Evolutionary conservation across 1,139 yeast genomes (phyloP), one percentile per base, ranked within the genome.

Genomic region (Candida labiduridarum): DNA sequence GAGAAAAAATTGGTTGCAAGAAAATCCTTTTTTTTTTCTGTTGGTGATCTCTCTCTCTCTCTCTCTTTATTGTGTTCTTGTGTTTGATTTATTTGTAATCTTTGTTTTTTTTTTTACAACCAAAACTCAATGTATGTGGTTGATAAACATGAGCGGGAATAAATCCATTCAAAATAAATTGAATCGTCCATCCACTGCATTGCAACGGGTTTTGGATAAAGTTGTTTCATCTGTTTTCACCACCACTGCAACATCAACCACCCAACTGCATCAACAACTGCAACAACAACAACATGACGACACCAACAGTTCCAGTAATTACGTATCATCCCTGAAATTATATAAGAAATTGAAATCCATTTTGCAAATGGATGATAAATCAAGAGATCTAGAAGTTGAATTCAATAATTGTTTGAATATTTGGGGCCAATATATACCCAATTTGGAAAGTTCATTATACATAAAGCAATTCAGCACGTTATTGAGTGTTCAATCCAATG

Each of bases 381-480:
- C 54, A 9, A 52, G 52, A 29, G 47, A 51, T 16, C n/a, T 52
- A 12, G 54, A 58, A 39, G 16, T 25, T n/a, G 57, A 57, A 7
- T 49, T 59, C 31, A 47, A 60, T 63, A 34, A 59, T 68, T 54
- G 63, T 59, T 29, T 68, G 67, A 43, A 69, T 69, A 61, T 60
- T 2, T 82, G 86, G 86, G 65, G 72, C 16, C 61, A 64, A 19
- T 56, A 66, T 2, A 58, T 80, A 38, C 76, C 76, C n/a, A 68
- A 68, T 48, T 67, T 66, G 4, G 78, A 76, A 1, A 69, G 74
- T 54, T 69, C 70, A 47, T 57, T 57, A 18, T 61, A 79, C 61
- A 61, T 81, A 39, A 68, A 66, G 43, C 78, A 76, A 45, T 77
- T 75, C 50, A 66, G 71, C 36, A 62, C 64, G 35, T 60, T 79